Evolutionary conservation across 805 yeast genomes (phyloP), one percentile per base, ranked within the genome.

Genomic region (Ascoidea rubescens): DNA sequence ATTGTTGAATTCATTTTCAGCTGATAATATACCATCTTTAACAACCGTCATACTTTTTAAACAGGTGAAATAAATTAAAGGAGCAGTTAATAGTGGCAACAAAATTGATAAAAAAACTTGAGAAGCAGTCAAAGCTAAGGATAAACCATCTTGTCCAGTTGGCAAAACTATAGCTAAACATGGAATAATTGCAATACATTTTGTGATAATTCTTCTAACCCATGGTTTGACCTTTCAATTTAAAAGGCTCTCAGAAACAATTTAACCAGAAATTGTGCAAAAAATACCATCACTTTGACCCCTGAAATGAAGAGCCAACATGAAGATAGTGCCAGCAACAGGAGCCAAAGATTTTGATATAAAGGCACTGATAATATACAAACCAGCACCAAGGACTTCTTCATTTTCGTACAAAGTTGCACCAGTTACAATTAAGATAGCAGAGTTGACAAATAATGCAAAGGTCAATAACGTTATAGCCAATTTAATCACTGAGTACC

Each of bases 261-360:
- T 81, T 66, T 90, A 95, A 7, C 96, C 96, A 0, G 95, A 87
- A 69, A 90, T 84, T 0, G 97, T 90, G 64, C 96, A 89, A 2
- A 89, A 90, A 47, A 90, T 80, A 49, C 96, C 96, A 0, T 96
- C 96, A 48, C 90, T 83, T 61, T 86, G 89, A 5, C 96, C 96
- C 53, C 93, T 83, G 54, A 86, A 77, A 45, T 90, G 69, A 59
- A 90, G 71, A 0, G 96, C 96, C 51, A 87, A 64, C 75, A 88
- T 88, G 67, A 90, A 90, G 0, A 88, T 66, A 0, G 87, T 80
- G 31, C 96, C 97, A 0, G 88, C 95, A 6, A 78, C 79, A 2
- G 83, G 79, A 0, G 95, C 84, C 45, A 90, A 70, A 50, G 73
- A 77, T 17, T 64, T 53, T 4, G 80, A 70, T 32, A 90, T 71